Percentiles rank a stretch among this genome's conserved stretches.
phyloP scores from a whole-genome alignment of 495 filamentous ascomycete species.

The Pseudevernia furfuracea region DNA sequence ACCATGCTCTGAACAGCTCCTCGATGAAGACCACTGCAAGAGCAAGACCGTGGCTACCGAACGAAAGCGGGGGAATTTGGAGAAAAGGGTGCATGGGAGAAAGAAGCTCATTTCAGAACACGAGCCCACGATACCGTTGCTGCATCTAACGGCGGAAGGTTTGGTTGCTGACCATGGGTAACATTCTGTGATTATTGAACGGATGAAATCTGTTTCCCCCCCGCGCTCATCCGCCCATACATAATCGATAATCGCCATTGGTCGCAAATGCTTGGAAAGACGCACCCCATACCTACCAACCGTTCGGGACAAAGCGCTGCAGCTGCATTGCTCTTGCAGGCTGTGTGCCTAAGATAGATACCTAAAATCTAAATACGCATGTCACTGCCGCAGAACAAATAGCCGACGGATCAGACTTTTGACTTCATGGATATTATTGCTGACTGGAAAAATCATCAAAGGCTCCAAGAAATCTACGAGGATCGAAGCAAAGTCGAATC shows the following conservation, averaged over 20 bases:
- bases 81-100: not conserved
- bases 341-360: not conserved
- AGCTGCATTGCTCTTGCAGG: slow-evolving; percentile 1
- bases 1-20: not conserved
- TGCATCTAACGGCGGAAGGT: not conserved
- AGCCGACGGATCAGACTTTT: not conserved
- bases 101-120: not conserved
- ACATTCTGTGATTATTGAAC: too few relatives aligned
- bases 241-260: not conserved
- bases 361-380: too few relatives aligned
- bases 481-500: too few relatives aligned
- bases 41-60: too few relatives aligned
- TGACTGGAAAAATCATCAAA: not conserved
- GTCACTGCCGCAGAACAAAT: not conserved
- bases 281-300: not conserved
- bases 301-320: not conserved
- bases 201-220: too few relatives aligned
- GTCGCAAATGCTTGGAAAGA: not conserved
- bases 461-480: too few relatives aligned
- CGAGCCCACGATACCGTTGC: too few relatives aligned
- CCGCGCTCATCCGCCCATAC: not conserved
- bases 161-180: not conserved
- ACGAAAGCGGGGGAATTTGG: too few relatives aligned
- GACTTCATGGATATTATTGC: too few relatives aligned
- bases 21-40: not conserved